Evolutionary conservation across 108 stramenopile genomes (phyloP).

Genomic region (Conticribra weissflogii): DNA sequence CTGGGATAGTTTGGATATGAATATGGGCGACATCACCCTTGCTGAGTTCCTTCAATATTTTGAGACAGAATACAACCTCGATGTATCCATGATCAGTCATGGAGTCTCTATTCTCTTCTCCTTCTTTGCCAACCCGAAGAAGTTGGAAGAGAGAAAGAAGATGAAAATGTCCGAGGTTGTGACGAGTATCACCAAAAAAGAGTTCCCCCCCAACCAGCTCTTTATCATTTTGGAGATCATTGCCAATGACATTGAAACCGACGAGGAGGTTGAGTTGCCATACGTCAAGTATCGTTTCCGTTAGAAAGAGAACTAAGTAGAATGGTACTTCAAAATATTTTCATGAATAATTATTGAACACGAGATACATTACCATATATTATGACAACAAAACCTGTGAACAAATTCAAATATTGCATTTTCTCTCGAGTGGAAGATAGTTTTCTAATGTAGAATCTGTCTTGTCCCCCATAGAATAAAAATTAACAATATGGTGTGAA

Average conservation of each 20-base stretch:
- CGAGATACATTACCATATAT: too few relatives aligned
- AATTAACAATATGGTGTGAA: too few relatives aligned
- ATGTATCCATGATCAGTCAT: constrained; percentile 96
- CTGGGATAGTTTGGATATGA: constrained; percentile 96
- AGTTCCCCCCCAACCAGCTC: constrained; percentile 86
- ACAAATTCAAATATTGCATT: too few relatives aligned
- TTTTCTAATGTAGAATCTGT: too few relatives aligned
- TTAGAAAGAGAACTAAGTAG: constrained; percentile 24
- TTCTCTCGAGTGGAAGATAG: too few relatives aligned
- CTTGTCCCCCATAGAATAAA: too few relatives aligned
- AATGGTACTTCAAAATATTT: neutral
- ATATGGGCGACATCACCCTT: constrained; percentile 87
- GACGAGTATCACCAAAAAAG: constrained; percentile 88
- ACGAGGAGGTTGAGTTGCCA: constrained; percentile 95
- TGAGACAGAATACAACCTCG: constrained; percentile 93
- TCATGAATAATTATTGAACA: too few relatives aligned
- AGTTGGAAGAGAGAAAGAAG: constrained; percentile 92
- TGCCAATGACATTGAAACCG: constrained; percentile 89
- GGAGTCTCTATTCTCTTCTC: constrained; percentile 96
- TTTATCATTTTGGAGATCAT: constrained; percentile 93
- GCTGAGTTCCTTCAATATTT: constrained; percentile 91
- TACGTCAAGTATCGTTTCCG: constrained; percentile 89
- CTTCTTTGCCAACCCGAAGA: constrained; percentile 97
- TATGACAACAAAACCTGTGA: too few relatives aligned
- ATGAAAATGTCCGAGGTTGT: constrained; percentile 94